phyloP scores from a whole-genome alignment of 2,329 filamentous ascomycete species.

The Aspergillus terreus region DNA sequence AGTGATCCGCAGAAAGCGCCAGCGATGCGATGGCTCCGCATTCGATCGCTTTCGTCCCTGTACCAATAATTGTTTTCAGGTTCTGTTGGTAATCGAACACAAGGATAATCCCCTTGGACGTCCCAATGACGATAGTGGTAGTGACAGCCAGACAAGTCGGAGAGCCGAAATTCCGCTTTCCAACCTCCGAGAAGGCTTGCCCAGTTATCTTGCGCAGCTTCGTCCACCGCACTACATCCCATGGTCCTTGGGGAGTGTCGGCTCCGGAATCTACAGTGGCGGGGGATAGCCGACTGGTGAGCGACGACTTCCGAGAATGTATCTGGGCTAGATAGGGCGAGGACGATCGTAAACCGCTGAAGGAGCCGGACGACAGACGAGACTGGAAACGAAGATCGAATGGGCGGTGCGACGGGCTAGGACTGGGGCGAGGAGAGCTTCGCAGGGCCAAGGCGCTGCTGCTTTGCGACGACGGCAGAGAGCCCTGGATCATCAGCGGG shows the following conservation, averaged over 20 bases:
- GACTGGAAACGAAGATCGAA: constrained; percentile 96
- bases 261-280: constrained; percentile 58
- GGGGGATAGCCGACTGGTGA: constrained; percentile 65
- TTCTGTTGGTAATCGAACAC: constrained; percentile 98
- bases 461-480: constrained; percentile 58
- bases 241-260: constrained; percentile 74
- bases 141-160: constrained; percentile 88
- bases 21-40: constrained; percentile 83
- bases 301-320: constrained; percentile 77
- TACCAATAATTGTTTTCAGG: constrained; percentile 87
- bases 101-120: constrained; percentile 88
- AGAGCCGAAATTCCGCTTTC: constrained; percentile 85
- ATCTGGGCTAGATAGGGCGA: constrained; percentile 74
- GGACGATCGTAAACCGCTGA: constrained; percentile 61
- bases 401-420: constrained; percentile 80
- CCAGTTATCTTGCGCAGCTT: constrained; percentile 83
- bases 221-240: constrained; percentile 97
- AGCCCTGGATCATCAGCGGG: constrained; percentile 43
- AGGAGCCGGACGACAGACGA: constrained; percentile 65
- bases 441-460: constrained; percentile 70
- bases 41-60: constrained; percentile 92
- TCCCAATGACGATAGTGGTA: constrained; percentile 83
- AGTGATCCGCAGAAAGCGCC: constrained; percentile 89
- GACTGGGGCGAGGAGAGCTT: constrained; percentile 65
- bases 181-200: constrained; percentile 88